Evolutionary conservation across 2,329 filamentous ascomycete genomes (phyloP).

Genomic region (Verticillium isaacii): DNA sequence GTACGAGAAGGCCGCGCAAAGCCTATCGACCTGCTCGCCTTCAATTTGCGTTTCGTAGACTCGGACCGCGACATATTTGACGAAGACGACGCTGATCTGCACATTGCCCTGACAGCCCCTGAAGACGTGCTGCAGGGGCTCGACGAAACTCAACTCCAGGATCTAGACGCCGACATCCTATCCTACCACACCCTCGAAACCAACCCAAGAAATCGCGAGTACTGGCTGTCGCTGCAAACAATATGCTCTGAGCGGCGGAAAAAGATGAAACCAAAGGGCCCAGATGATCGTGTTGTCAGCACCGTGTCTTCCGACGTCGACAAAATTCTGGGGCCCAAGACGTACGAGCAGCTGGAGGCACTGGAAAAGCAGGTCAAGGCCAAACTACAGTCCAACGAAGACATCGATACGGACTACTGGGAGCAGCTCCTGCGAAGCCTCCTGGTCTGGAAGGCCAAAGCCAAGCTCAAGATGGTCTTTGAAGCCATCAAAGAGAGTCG

Average conservation of each 20-base stretch:
- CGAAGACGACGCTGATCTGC: constrained; percentile 69
- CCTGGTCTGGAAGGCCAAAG: constrained; percentile 86
- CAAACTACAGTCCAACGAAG: constrained; percentile 84
- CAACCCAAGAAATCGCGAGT: constrained; percentile 73
- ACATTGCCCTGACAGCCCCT: constrained; percentile 74
- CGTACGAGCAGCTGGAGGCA: constrained; percentile 77
- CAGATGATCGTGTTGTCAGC: constrained; percentile 69
- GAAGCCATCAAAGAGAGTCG: constrained; percentile 69
- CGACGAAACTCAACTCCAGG: constrained; percentile 59
- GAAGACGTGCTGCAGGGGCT: constrained; percentile 75
- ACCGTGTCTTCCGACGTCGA: constrained; percentile 87
- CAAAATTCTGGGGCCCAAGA: constrained; percentile 78
- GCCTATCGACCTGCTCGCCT: constrained; percentile 89
- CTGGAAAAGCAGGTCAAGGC: constrained; percentile 81
- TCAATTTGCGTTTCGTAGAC: constrained; percentile 86
- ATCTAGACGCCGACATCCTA: constrained; percentile 76
- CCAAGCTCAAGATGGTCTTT: constrained; percentile 73
- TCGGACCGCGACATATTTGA: constrained; percentile 80
- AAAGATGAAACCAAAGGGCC: constrained; percentile 55
- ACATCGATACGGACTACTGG: constrained; percentile 97
- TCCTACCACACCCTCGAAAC: constrained; percentile 79
- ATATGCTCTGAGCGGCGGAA: constrained; percentile 74
- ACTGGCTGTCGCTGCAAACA: constrained; percentile 86
- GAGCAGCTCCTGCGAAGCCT: constrained; percentile 83
- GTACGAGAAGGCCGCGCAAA: constrained; percentile 87